phyloP scores from a whole-genome alignment of 176 grass and related monocot genomes.

The Eleusine coracana region DNA sequence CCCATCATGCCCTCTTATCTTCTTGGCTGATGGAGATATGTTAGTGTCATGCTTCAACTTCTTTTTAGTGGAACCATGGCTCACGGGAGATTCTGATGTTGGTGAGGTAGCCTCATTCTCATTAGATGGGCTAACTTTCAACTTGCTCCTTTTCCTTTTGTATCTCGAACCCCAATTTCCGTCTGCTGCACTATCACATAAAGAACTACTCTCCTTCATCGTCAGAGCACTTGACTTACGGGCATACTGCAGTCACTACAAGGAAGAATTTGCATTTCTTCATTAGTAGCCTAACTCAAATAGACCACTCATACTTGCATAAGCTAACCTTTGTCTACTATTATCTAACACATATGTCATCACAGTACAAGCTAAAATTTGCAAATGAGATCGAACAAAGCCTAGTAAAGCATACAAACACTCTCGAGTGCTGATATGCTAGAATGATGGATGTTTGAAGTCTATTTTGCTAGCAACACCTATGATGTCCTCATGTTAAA shows the following conservation, averaged over 20 bases:
- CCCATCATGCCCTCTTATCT: slow-evolving; percentile 90
- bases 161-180: slow-evolving; percentile 81
- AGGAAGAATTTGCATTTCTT: slow-evolving; percentile 16
- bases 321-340: background rate
- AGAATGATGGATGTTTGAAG: slow-evolving; percentile 21
- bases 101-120: slow-evolving; percentile 62
- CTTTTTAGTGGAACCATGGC: slow-evolving; percentile 55
- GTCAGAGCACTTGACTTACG: slow-evolving; percentile 37
- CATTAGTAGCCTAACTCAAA: slow-evolving; percentile 19
- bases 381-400: background rate
- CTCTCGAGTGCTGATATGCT: background rate
- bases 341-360: slow-evolving; percentile 8
- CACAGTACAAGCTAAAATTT: background rate
- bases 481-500: slow-evolving; percentile 3
- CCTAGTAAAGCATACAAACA: slow-evolving; percentile 18
- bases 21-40: slow-evolving; percentile 53
- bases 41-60: slow-evolving; percentile 59
- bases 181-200: slow-evolving; percentile 68
- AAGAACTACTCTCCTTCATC: slow-evolving; percentile 87
- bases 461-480: background rate
- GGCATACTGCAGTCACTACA: slow-evolving; percentile 42
- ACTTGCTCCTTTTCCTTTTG: slow-evolving; percentile 82
- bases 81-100: slow-evolving; percentile 51
- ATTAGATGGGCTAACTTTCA: slow-evolving; percentile 61
- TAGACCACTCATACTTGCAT: slow-evolving; percentile 15